These are phyloP conservation scores for Barnettozyma hawaiiensis DNA, from an alignment of 1,139 yeast species.

Conservation along the genomic window DNA sequence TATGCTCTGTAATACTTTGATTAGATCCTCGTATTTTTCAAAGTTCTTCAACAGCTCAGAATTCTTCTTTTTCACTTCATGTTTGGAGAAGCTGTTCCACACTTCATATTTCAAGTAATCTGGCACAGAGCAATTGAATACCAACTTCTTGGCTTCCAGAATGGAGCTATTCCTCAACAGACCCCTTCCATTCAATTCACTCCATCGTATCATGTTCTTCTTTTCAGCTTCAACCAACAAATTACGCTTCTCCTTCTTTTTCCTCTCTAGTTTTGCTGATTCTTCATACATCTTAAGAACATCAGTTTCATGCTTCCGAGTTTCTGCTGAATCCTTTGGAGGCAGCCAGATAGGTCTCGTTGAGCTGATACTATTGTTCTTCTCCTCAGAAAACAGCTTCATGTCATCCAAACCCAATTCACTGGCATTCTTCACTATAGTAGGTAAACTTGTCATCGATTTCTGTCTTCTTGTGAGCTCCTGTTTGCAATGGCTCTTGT, in stretches of 20 bases:
- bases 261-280: slow-evolving; percentile 40
- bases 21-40: slow-evolving; percentile 27
- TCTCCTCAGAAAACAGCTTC: slow-evolving; percentile 37
- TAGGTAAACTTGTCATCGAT: slow-evolving; percentile 33
- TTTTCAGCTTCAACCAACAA: slow-evolving; percentile 27
- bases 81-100: slow-evolving; percentile 28
- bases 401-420: slow-evolving; percentile 41
- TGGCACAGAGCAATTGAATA: slow-evolving; percentile 36
- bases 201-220: slow-evolving; percentile 34
- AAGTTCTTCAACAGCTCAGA: slow-evolving; percentile 20
- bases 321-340: slow-evolving; percentile 55
- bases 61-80: slow-evolving; percentile 16
- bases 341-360: slow-evolving; percentile 70
- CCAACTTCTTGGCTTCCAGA: slow-evolving; percentile 34
- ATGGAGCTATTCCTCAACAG: slow-evolving; percentile 33
- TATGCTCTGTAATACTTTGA: slow-evolving; percentile 13
- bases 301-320: slow-evolving; percentile 50
- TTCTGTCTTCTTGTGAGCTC: slow-evolving; percentile 34
- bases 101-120: slow-evolving; percentile 30
- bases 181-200: slow-evolving; percentile 35
- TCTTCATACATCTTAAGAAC: slow-evolving; percentile 44
- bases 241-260: slow-evolving; percentile 34
- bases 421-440: slow-evolving; percentile 31
- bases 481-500: slow-evolving; percentile 31
- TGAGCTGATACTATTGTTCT: slow-evolving; percentile 36